A percentile compares a stretch with the other conserved stretches of the same genome.
Evolutionary conservation across 441 rosid species (phyloP).

Genomic region (Raphanus hybrid): DNA sequence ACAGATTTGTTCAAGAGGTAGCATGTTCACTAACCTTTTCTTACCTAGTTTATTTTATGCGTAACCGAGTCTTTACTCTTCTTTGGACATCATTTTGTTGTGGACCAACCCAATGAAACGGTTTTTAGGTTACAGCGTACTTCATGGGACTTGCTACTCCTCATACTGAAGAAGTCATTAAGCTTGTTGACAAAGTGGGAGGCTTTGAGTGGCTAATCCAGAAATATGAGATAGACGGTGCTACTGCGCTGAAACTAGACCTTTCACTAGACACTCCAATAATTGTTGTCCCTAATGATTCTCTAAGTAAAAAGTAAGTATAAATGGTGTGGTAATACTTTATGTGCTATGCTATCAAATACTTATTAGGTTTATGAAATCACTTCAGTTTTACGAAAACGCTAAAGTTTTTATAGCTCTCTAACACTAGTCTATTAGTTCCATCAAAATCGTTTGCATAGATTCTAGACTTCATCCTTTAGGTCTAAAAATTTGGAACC

Average conservation of each 20-base stretch:
- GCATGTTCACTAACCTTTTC: slow-evolving; percentile 27
- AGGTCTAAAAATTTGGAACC: slow-evolving; percentile 13
- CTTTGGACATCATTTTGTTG: slow-evolving; percentile 30
- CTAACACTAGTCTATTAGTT: slow-evolving; percentile 18
- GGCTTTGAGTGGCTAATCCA: slow-evolving; percentile 98
- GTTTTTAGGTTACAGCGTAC: slow-evolving; percentile 83
- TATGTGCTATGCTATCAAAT: slow-evolving; percentile 20
- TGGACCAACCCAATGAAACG: slow-evolving; percentile 32
- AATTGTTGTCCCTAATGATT: slow-evolving; percentile 89
- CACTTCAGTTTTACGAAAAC: slow-evolving; percentile 13
- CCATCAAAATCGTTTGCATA: slow-evolving; percentile 16
- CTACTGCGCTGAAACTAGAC: slow-evolving; percentile 91
- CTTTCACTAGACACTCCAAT: slow-evolving; percentile 95
- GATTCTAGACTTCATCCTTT: slow-evolving; percentile 11
- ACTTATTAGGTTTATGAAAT: slow-evolving; percentile 17
- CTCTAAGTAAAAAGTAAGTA: slow-evolving; percentile 90
- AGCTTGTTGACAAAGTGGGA: slow-evolving; percentile 99
- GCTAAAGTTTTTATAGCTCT: slow-evolving; percentile 7
- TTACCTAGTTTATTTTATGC: slow-evolving; percentile 26
- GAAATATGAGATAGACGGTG: slow-evolving; percentile 97
- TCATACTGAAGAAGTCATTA: slow-evolving; percentile 92
- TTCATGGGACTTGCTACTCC: slow-evolving; percentile 99
- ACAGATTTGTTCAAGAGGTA: slow-evolving; percentile 99
- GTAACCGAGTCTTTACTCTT: slow-evolving; percentile 11
- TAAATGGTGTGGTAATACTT: slow-evolving; percentile 27